Percentiles rank a stretch among this genome's conserved stretches.
Evolutionary conservation across 495 filamentous ascomycete species (phyloP).

Genomic region (Pseudevernia furfuracea): DNA sequence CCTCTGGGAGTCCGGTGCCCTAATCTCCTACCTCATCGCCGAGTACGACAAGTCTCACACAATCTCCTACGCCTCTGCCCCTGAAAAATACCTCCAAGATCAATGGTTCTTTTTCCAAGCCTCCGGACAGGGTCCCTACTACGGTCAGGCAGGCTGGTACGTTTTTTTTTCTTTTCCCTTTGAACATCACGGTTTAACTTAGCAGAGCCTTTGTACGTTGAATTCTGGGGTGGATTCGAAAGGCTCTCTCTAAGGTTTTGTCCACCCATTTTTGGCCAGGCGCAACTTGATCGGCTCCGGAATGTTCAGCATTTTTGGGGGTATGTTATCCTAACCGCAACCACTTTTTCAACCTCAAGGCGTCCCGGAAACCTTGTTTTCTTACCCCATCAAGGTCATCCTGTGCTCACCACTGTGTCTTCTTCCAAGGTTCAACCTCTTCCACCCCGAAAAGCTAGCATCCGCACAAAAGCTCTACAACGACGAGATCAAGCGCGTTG

Average conservation of each 20-base stretch:
- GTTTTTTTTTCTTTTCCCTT: constrained; percentile 1
- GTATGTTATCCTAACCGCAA: background rate
- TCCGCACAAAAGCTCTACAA: constrained; percentile 41
- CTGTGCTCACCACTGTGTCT: no score
- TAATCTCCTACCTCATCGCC: constrained; percentile 48
- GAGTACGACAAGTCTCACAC: constrained; percentile 49
- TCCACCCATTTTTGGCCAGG: no score
- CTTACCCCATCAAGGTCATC: no score
- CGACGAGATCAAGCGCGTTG: constrained; percentile 41
- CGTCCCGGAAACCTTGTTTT: no score
- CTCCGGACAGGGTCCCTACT: constrained; percentile 37
- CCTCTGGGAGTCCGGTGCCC: constrained; percentile 33
- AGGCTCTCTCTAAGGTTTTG: no score
- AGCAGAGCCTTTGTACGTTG: no score
- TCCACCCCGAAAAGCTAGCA: constrained; percentile 41
- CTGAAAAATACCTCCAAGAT: constrained; percentile 30
- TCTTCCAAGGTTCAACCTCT: constrained; percentile 38
- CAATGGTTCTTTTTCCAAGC: constrained; percentile 40
- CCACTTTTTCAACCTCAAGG: background rate
- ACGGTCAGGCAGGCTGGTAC: constrained; percentile 33
- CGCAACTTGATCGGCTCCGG: no score
- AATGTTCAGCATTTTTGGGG: no score
- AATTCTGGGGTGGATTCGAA: no score
- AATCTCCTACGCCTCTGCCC: constrained; percentile 35
- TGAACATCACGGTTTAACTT: no score